Conservation (phyloP, 208 protist genomes). For the Leishmania braziliensis region DNA sequence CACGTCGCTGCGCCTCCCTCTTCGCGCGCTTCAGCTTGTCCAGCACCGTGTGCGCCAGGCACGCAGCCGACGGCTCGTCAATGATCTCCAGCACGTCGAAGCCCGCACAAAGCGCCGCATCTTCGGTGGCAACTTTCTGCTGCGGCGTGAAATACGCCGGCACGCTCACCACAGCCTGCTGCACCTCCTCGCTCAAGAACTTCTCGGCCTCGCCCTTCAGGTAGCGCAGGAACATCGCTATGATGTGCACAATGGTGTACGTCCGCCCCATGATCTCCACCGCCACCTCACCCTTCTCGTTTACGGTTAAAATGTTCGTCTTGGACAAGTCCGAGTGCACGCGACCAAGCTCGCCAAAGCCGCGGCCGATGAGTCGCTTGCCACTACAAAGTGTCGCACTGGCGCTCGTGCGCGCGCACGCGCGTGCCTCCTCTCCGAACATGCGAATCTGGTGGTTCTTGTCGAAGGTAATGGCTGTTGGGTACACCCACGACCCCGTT, state of each 20-base stretch:
- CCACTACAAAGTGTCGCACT: slow-evolving; percentile 91
- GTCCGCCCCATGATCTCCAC: slow-evolving; percentile 89
- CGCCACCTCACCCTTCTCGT: slow-evolving; percentile 87
- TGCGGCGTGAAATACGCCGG: slow-evolving; percentile 93
- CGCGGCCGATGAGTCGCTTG: slow-evolving; percentile 89
- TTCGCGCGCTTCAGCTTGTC: slow-evolving; percentile 19
- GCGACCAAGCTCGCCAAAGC: slow-evolving; percentile 83
- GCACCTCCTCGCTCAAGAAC: slow-evolving; percentile 82
- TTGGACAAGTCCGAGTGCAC: slow-evolving; percentile 84
- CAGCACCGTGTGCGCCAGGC: slow-evolving; percentile 86
- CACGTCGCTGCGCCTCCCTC: background rate
- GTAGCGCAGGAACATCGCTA: slow-evolving; percentile 92
- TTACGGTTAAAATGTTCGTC: slow-evolving; percentile 88
- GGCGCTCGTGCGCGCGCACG: slow-evolving; percentile 83
- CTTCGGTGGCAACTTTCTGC: slow-evolving; percentile 93
- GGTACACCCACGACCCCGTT: slow-evolving; percentile 92
- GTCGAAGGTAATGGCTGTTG: slow-evolving; percentile 91
- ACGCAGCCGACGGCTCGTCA: slow-evolving; percentile 91
- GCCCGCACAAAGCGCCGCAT: slow-evolving; percentile 88
- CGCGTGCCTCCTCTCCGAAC: slow-evolving; percentile 89
- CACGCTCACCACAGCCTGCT: slow-evolving; percentile 88
- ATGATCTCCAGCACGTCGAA: slow-evolving; percentile 94
- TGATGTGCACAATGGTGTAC: slow-evolving; percentile 93
- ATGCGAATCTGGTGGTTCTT: slow-evolving; percentile 88
- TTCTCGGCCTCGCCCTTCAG: slow-evolving; percentile 87